Evolutionary conservation across 2,329 filamentous ascomycete genomes (phyloP).

Genomic region (Diaporthe humulicola): DNA sequence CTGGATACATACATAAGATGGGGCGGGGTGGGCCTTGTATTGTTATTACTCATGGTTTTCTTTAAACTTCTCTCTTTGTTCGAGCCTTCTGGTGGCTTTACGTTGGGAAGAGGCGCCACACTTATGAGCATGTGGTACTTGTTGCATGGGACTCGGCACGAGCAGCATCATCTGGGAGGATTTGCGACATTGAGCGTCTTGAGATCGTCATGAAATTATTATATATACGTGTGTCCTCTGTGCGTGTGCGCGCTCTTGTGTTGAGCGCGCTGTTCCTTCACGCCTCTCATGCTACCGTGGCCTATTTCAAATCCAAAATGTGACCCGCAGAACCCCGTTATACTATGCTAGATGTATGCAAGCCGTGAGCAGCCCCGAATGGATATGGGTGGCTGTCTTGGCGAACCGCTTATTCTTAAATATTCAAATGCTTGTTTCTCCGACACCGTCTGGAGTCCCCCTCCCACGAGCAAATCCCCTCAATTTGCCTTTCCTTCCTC

Average conservation of each 20-base stretch:
- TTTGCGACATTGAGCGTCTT: not conserved
- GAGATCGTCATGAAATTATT: not conserved
- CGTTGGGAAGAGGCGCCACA: not conserved
- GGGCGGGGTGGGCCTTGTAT: not conserved
- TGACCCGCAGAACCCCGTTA: not conserved
- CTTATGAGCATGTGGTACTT: not conserved
- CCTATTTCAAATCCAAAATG: not conserved
- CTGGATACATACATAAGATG: not conserved
- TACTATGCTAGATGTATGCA: constrained; percentile 27
- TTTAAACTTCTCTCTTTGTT: not conserved
- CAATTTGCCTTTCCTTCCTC: constrained; percentile 43
- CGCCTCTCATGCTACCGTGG: constrained; percentile 12
- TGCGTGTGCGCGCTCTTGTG: not conserved
- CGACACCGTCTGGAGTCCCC: not conserved
- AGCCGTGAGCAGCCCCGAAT: not conserved
- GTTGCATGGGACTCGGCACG: not conserved
- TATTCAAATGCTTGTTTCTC: not conserved
- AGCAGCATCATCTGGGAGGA: not conserved
- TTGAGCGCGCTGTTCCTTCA: not conserved
- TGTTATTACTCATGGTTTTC: not conserved
- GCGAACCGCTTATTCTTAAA: not conserved
- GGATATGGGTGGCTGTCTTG: not conserved
- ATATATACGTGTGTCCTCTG: not conserved
- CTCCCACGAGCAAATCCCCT: not conserved
- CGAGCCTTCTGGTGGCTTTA: not conserved